Evolutionary conservation across 176 grass and related monocot species (phyloP).

Genomic region (Otatea glauca): DNA sequence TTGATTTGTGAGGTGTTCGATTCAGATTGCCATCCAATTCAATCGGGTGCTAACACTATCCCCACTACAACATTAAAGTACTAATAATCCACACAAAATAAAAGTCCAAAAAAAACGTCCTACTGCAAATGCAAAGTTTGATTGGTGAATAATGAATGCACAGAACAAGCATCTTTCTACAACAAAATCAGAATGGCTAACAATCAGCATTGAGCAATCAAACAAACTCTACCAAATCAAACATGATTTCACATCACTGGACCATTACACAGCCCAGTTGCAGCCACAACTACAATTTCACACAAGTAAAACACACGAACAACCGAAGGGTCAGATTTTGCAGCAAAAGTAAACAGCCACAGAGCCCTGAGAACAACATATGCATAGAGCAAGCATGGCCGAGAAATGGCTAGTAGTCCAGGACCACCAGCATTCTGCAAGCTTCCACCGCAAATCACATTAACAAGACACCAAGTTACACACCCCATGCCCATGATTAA

Average conservation of each 20-base stretch:
- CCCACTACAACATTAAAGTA: background rate
- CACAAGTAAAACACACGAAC: slow-evolving; percentile 3
- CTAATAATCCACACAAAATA: background rate
- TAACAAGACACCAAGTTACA: background rate
- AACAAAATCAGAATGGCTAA: slow-evolving; percentile 24
- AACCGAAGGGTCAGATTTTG: background rate
- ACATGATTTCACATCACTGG: slow-evolving; percentile 15
- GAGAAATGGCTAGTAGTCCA: background rate
- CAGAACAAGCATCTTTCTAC: slow-evolving; percentile 15
- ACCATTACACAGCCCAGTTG: background rate
- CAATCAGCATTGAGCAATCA: slow-evolving; percentile 8
- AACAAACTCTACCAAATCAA: background rate
- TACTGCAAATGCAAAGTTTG: slow-evolving; percentile 3
- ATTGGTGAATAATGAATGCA: slow-evolving; percentile 10
- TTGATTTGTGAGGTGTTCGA: background rate
- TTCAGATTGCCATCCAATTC: background rate
- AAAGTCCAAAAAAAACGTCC: background rate
- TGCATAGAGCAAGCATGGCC: background rate
- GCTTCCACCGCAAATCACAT: background rate
- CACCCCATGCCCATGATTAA: background rate
- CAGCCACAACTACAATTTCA: background rate
- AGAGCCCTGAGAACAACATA: background rate
- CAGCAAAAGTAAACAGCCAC: background rate
- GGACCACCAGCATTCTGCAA: background rate
- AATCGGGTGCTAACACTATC: background rate